phyloP scores from a whole-genome alignment of 306 rosid genomes.

The Quercus rubra region DNA sequence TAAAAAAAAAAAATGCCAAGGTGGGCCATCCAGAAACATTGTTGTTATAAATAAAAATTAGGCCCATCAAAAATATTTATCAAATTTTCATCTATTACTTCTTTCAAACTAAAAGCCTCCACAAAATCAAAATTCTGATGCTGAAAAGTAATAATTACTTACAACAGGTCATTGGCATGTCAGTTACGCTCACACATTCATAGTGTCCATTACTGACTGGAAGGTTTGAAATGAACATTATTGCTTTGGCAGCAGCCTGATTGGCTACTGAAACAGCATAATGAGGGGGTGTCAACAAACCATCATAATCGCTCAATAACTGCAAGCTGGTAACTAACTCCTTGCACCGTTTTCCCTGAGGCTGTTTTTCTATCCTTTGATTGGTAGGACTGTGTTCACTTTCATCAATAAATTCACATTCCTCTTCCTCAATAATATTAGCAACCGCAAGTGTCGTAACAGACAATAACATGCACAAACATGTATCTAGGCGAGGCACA shows the following conservation, averaged over 20 bases:
- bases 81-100: not conserved
- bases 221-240: constrained; percentile 59
- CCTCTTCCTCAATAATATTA: constrained; percentile 81
- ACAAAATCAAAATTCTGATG: constrained; percentile 13
- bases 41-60: not conserved
- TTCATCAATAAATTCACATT: constrained; percentile 66
- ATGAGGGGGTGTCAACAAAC: constrained; percentile 69
- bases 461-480: constrained; percentile 81
- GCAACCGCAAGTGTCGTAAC: constrained; percentile 63
- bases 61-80: not conserved
- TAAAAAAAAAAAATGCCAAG: not conserved
- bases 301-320: constrained; percentile 65
- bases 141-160: constrained; percentile 42
- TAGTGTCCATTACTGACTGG: constrained; percentile 47
- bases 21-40: not conserved
- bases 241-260: constrained; percentile 93
- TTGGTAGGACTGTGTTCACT: constrained; percentile 44
- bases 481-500: constrained; percentile 71
- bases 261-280: constrained; percentile 56
- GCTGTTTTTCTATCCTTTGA: constrained; percentile 49
- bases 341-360: constrained; percentile 52
- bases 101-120: constrained; percentile 14
- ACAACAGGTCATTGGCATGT: constrained; percentile 65
- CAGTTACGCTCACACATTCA: constrained; percentile 46
- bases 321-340: constrained; percentile 73